phyloP scores from a whole-genome alignment of 2,329 filamentous ascomycete genomes.

The Penicillium paneum region DNA sequence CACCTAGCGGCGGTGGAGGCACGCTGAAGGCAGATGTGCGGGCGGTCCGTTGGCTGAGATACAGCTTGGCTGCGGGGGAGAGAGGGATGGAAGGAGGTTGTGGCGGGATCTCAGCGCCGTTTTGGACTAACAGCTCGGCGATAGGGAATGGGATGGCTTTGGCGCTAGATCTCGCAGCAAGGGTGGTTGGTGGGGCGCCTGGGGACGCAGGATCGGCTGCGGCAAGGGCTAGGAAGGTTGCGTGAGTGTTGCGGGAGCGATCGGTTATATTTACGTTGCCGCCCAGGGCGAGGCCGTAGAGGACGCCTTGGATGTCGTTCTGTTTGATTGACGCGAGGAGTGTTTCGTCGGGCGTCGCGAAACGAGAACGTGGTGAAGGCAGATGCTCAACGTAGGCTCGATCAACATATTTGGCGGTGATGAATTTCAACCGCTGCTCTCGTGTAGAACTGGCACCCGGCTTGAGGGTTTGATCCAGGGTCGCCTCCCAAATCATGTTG shows the following conservation, averaged over 20 bases:
- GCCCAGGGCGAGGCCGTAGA: conserved; percentile 82
- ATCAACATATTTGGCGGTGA: conserved; percentile 91
- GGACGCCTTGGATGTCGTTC: conserved; percentile 89
- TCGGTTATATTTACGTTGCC: conserved; percentile 86
- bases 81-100: conserved; percentile 78
- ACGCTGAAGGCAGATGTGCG: conserved; percentile 27
- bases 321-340: conserved; percentile 90
- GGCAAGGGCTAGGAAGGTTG: conserved; percentile 84
- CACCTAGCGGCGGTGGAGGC: conserved; percentile 41
- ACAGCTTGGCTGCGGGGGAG: conserved; percentile 73
- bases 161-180: conserved; percentile 28
- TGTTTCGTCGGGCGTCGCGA: conserved; percentile 77
- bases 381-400: conserved; percentile 72
- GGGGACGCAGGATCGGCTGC: conserved; percentile 88
- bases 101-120: conserved; percentile 81
- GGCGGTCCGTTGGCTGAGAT: conserved; percentile 71
- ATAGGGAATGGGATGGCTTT: conserved; percentile 71
- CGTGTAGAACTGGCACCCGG: conserved; percentile 73
- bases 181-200: conserved; percentile 41
- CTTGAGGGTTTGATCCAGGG: conserved; percentile 69
- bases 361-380: conserved; percentile 70
- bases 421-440: conserved; percentile 90
- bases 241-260: conserved; percentile 81
- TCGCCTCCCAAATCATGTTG: conserved; percentile 95
- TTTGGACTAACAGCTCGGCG: conserved; percentile 87